A percentile compares a stretch with the other conserved stretches of the same genome.
phyloP scores from a whole-genome alignment of 78 protist species.

The Ministeria vibrans region DNA sequence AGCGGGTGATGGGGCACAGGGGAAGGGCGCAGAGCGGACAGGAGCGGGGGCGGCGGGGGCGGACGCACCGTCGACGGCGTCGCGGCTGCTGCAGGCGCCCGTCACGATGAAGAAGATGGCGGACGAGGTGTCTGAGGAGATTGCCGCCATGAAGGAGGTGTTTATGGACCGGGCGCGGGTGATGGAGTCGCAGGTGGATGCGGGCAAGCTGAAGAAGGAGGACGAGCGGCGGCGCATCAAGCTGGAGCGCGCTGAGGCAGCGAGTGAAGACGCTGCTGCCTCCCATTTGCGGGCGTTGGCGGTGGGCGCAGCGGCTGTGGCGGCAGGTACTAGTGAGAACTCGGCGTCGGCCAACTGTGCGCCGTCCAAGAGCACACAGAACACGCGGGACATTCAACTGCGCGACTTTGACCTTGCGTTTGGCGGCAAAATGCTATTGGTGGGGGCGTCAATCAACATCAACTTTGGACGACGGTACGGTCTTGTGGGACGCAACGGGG shows the following conservation, averaged over 20 bases:
- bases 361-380: background rate
- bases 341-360: background rate
- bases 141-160: too few species aligned
- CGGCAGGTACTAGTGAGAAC: background rate
- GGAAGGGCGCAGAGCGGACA: too few species aligned
- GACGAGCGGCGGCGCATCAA: background rate
- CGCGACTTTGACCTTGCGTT: background rate
- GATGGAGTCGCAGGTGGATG: too few species aligned
- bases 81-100: too few species aligned
- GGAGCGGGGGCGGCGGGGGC: too few species aligned
- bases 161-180: too few species aligned
- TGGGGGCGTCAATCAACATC: slow-evolving; percentile 4
- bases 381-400: background rate
- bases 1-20: too few species aligned
- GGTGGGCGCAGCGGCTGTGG: background rate
- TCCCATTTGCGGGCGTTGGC: background rate
- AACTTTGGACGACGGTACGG: slow-evolving; percentile 50
- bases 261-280: too few species aligned
- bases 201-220: background rate
- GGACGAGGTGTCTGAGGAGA: too few species aligned
- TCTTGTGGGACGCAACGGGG: slow-evolving; percentile 72
- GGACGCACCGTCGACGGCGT: too few species aligned
- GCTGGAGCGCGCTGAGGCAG: too few species aligned
- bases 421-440: background rate
- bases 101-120: too few species aligned